phyloP scores from a whole-genome alignment of 331 rosid genomes.

The Rhamnella rubrinervis region DNA sequence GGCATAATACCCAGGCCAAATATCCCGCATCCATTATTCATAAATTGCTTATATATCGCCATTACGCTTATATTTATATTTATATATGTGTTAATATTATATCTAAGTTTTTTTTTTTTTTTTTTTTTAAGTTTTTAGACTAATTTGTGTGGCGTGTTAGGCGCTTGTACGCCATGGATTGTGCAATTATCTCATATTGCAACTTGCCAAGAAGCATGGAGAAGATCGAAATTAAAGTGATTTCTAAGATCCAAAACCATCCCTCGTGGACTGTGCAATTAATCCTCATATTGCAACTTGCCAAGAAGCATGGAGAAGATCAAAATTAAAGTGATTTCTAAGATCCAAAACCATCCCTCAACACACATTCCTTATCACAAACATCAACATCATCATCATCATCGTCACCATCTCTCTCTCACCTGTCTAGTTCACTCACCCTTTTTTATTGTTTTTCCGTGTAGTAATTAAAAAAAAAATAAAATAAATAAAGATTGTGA shows the following conservation, averaged over 20 bases:
- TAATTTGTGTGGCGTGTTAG: no score
- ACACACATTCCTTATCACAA: constrained; percentile 39
- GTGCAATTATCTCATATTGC: neutral
- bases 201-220: constrained; percentile 36
- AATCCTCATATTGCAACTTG: constrained; percentile 20
- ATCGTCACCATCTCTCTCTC: neutral
- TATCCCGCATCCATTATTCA: no score
- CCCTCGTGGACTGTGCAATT: constrained; percentile 13
- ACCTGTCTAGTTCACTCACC: neutral
- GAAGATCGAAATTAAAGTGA: neutral
- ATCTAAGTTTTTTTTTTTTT: no score
- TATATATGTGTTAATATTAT: no score
- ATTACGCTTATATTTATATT: no score
- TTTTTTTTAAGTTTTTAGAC: no score
- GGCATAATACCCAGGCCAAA: no score
- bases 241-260: constrained; percentile 13
- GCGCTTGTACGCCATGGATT: no score
- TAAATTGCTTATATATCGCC: no score
- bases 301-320: constrained; percentile 28
- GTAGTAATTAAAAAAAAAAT: no score
- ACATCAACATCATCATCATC: constrained; percentile 7
- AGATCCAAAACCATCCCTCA: constrained; percentile 27
- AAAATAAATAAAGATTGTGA: no score
- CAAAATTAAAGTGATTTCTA: neutral
- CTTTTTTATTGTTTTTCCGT: neutral